These are phyloP conservation scores for Xylaria scruposa DNA, from an alignment of 495 filamentous ascomycete species.

Conservation along the genomic window DNA sequence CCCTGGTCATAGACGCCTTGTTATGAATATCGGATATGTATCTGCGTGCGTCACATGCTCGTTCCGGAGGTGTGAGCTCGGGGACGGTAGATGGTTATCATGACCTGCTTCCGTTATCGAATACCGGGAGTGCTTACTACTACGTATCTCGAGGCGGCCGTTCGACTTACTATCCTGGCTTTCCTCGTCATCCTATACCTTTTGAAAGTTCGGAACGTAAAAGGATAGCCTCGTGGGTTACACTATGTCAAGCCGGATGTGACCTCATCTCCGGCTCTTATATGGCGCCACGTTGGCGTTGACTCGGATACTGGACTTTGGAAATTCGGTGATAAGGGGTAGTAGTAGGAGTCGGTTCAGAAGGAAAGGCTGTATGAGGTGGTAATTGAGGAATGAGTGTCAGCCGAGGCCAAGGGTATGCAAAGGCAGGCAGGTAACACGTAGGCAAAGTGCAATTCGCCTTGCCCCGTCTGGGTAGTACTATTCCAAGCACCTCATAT, in stretches of 20 bases:
- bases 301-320: background rate
- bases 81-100: too few relatives aligned
- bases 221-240: background rate
- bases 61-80: background rate
- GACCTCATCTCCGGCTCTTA: background rate
- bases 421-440: background rate
- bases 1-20: background rate
- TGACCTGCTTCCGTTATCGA: background rate
- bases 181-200: background rate
- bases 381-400: background rate
- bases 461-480: background rate
- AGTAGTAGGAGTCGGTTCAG: background rate
- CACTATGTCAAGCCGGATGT: background rate
- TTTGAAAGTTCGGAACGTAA: background rate
- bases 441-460: background rate
- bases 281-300: slow-evolving; percentile 6
- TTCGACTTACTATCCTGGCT: background rate
- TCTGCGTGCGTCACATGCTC: background rate
- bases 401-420: background rate
- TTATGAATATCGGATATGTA: background rate
- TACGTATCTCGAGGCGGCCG: background rate
- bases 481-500: background rate
- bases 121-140: background rate
- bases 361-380: background rate
- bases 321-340: too few relatives aligned